A percentile compares a stretch with the other conserved stretches of the same genome.
Conservation (phyloP, 768 basidiomycete species). For the Strobilomyces confusus region DNA sequence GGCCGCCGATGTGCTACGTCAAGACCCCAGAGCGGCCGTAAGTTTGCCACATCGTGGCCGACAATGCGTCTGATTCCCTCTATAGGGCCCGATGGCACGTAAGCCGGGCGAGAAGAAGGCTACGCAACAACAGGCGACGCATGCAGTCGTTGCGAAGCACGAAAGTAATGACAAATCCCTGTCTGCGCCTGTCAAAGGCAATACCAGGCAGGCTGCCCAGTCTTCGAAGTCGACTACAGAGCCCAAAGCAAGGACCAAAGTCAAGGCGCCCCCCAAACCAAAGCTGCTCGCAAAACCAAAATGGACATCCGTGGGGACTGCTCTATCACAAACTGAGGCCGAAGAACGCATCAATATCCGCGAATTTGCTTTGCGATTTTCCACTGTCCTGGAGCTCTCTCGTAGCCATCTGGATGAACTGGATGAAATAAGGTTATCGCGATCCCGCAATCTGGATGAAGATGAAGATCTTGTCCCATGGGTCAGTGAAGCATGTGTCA, state of each 20-base stretch:
- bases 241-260: conserved; percentile 22
- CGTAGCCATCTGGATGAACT: conserved; percentile 60
- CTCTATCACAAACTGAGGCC: conserved; percentile 43
- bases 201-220: conserved; percentile 3
- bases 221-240: conserved; percentile 9
- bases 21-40: conserved; percentile 32
- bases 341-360: conserved; percentile 67
- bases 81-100: conserved; percentile 27
- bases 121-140: conserved; percentile 8
- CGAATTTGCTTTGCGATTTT: conserved; percentile 70
- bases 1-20: conserved; percentile 35
- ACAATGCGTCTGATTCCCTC: conserved; percentile 7
- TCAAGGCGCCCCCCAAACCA: conserved; percentile 28
- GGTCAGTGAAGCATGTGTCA: conserved; percentile 64
- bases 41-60: conserved; percentile 5
- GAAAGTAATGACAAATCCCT: conserved; percentile 3
- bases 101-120: conserved; percentile 21
- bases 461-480: conserved; percentile 41
- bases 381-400: conserved; percentile 44
- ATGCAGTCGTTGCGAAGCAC: conserved; percentile 1
- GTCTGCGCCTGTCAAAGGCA: conserved; percentile 11
- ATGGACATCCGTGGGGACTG: conserved; percentile 51
- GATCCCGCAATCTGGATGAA: conserved; percentile 35
- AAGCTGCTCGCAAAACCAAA: conserved; percentile 42
- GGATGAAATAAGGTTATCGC: conserved; percentile 44